phyloP scores from a whole-genome alignment of 768 basidiomycete species.

The Kwoniella newhampshirensis region DNA sequence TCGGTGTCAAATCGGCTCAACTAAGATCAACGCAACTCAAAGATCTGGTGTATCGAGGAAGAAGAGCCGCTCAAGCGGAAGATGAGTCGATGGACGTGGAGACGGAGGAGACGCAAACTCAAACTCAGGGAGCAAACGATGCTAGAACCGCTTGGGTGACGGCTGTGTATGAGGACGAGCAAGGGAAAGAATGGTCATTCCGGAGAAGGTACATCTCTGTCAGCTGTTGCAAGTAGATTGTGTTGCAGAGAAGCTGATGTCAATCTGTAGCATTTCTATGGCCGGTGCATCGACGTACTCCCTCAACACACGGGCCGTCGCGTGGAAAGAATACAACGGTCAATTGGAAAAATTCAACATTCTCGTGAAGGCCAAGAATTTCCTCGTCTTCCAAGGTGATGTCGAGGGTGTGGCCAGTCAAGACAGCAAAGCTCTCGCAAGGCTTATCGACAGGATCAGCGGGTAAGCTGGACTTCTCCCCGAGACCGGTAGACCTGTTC shows the following conservation, averaged over 20 bases:
- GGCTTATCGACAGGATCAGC: slow-evolving; percentile 91
- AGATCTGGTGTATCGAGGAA: slow-evolving; percentile 93
- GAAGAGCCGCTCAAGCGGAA: slow-evolving; percentile 52
- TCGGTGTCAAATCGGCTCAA: slow-evolving; percentile 91
- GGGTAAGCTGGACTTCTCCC: slow-evolving; percentile 56
- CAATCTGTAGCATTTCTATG: slow-evolving; percentile 70
- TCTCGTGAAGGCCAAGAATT: slow-evolving; percentile 98
- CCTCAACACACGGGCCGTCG: slow-evolving; percentile 75
- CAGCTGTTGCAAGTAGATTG: neutral
- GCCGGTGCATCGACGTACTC: slow-evolving; percentile 87
- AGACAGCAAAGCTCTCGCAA: slow-evolving; percentile 81
- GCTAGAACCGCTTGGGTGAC: slow-evolving; percentile 95
- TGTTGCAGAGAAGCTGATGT: slow-evolving; percentile 2
- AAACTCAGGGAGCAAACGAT: slow-evolving; percentile 64
- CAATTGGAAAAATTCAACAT: slow-evolving; percentile 87
- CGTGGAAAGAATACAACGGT: slow-evolving; percentile 83
- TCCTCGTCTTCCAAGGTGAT: slow-evolving; percentile 98
- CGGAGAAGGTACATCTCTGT: slow-evolving; percentile 76
- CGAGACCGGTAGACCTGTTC: slow-evolving; percentile 1
- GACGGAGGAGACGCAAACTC: slow-evolving; percentile 57
- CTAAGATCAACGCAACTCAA: slow-evolving; percentile 89
- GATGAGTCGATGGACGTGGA: slow-evolving; percentile 46
- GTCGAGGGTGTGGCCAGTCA: slow-evolving; percentile 97
- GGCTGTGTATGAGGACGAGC: slow-evolving; percentile 77
- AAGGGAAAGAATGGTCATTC: slow-evolving; percentile 82